Base-by-base conservation (phyloP, 2,329 filamentous ascomycete genomes). In the Talaromyces sp. region DNA sequence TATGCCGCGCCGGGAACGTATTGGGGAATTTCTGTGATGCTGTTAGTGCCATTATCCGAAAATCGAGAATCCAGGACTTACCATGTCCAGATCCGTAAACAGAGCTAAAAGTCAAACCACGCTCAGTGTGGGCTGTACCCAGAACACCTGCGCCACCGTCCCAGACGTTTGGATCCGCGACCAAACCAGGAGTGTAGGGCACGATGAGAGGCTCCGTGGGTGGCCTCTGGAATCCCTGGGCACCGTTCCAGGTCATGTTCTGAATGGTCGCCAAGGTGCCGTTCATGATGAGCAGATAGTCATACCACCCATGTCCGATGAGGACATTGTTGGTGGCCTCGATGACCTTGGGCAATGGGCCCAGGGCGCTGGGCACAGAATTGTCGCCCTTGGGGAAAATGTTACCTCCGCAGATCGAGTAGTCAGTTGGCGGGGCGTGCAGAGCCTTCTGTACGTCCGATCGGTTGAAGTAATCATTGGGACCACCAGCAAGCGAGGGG, bases 211-310 rank as follows among this genome's bases (percentile, higher is more conserved):
- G 42, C 72, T 84, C 91, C 69, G 91, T 88, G 85, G 90, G 90
- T 3, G 77, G 75, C 0, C 74, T 70, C 69, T 88, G 85, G 80
- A 95, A 94, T 0, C 91, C 91, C 53, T 89, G 84, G 59, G 82
- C 73, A 12, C 89, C 90, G 61, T 86, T 86, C 87, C 87, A 94
- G 0, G 89, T 93, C 87, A 94, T 91, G 78, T 93, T 93, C 71
- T 95, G 90, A 65, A 94, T 87, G 2, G 84, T 82, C 7, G 93
- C 78, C 1, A 94, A 79, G 0, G 89, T 90, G 9, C 90, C 90
- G 72, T 90, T 89, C 68, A 83, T 82, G 27, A 89, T 78, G 23
- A 92, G 81, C 63, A 90, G 82, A 72, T 84, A 89, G 76, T 93
- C 91, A n/a, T 89, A 83, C 55, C 84, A 78, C 23, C 90, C 91